Percentiles rank a stretch among this genome's conserved stretches.
Evolutionary conservation across 1,139 yeast species (phyloP).

Genomic region (Kodamaea arcana): DNA sequence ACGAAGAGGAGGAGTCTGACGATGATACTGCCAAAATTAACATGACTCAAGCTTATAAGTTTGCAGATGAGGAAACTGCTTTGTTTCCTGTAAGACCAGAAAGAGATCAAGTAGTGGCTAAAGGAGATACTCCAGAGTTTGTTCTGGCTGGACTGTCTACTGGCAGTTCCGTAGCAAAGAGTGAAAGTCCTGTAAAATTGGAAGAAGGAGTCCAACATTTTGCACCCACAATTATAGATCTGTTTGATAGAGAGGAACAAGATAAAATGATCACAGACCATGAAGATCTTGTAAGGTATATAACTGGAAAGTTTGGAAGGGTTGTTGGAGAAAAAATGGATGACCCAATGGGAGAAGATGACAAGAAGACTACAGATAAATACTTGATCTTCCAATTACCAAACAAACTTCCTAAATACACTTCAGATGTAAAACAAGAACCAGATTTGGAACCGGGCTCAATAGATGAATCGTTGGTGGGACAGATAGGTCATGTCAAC

Average conservation of each 20-base stretch:
- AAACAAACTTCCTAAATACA: slow-evolving; percentile 49
- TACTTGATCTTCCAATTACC: slow-evolving; percentile 72
- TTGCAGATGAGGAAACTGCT: slow-evolving; percentile 44
- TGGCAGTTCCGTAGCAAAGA: slow-evolving; percentile 12
- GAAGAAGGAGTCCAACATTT: slow-evolving; percentile 29
- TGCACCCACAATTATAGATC: slow-evolving; percentile 26
- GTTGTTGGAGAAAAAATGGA: slow-evolving; percentile 11
- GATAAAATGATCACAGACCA: slow-evolving; percentile 32
- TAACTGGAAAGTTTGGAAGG: slow-evolving; percentile 23
- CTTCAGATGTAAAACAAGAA: slow-evolving; percentile 9
- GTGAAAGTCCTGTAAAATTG: slow-evolving; percentile 26
- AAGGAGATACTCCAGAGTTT: slow-evolving; percentile 21
- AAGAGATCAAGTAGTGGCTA: slow-evolving; percentile 20
- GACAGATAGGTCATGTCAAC: slow-evolving; percentile 68
- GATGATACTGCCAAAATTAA: slow-evolving; percentile 48
- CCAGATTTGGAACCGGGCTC: slow-evolving; percentile 12
- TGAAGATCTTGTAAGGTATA: slow-evolving; percentile 23
- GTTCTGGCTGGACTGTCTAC: slow-evolving; percentile 20
- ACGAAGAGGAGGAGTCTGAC: slow-evolving; percentile 20
- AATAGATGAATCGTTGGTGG: slow-evolving; percentile 22
- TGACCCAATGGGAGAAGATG: slow-evolving; percentile 5
- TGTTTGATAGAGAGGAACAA: slow-evolving; percentile 28
- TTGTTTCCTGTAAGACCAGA: slow-evolving; percentile 44
- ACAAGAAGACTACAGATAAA: slow-evolving; percentile 10
- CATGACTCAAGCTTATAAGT: slow-evolving; percentile 56